phyloP scores from a whole-genome alignment of 192 early-diverging fungal species.

The Thoreauomyces humboldtii region DNA sequence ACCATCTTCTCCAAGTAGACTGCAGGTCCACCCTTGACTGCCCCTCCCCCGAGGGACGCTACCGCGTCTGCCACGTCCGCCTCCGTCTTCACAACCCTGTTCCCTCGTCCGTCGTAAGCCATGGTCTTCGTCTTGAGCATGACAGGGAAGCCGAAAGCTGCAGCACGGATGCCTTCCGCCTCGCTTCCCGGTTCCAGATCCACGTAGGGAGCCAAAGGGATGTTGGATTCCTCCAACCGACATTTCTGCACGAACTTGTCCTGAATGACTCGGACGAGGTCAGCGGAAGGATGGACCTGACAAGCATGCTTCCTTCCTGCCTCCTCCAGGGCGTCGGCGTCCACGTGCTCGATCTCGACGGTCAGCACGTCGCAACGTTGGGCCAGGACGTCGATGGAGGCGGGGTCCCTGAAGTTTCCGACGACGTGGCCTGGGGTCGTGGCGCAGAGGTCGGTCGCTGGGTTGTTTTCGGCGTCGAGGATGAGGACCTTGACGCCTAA shows the following conservation, averaged over 20 bases:
- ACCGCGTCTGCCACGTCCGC: conserved; percentile 66
- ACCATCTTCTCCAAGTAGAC: conserved; percentile 96
- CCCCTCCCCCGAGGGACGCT: conserved; percentile 54
- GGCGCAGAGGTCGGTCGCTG: conserved; percentile 86
- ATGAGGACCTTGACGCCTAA: conserved; percentile 82
- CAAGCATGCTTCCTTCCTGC: conserved; percentile 40
- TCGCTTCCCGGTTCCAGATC: conserved; percentile 53
- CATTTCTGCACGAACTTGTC: conserved; percentile 94
- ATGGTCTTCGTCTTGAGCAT: conserved; percentile 94
- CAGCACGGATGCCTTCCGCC: conserved; percentile 46
- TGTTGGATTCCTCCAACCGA: conserved; percentile 60
- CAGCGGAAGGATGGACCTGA: conserved; percentile 76
- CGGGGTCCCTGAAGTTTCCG: conserved; percentile 81
- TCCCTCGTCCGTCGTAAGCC: conserved; percentile 95
- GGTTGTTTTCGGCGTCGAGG: conserved; percentile 72
- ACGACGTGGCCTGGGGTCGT: conserved; percentile 64
- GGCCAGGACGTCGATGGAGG: conserved; percentile 76
- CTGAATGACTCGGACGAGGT: conserved; percentile 86
- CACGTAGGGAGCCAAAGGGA: conserved; percentile 71
- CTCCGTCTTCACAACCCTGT: conserved; percentile 78
- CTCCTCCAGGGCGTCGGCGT: conserved; percentile 60
- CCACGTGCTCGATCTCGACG: conserved; percentile 98
- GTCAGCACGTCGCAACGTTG: conserved; percentile 77
- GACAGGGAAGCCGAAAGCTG: conserved; percentile 83
- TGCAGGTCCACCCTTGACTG: conserved; percentile 51